These are phyloP conservation scores for Xylariaceae sp. DNA, from an alignment of 2,329 filamentous ascomycete genomes.

Conservation along the genomic window DNA sequence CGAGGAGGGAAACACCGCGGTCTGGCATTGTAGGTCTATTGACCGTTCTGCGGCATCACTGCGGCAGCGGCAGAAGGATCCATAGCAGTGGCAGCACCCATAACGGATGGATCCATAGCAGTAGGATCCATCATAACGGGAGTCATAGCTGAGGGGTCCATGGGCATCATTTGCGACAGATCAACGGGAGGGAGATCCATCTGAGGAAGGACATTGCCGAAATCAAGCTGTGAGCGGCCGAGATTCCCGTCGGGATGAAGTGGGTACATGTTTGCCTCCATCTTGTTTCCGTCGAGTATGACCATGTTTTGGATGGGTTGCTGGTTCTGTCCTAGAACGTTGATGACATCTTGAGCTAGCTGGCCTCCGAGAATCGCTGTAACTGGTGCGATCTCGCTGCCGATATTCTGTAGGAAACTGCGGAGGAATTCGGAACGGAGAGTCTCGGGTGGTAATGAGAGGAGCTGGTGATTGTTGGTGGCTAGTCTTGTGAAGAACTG, in stretches of 20 bases:
- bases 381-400: conserved; percentile 79
- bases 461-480: conserved; percentile 71
- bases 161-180: conserved; percentile 21
- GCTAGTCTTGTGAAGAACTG: conserved; percentile 73
- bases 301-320: conserved; percentile 96
- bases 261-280: conserved; percentile 74
- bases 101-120: neutral
- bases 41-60: too few species aligned
- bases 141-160: too few species aligned
- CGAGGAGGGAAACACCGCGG: too few species aligned
- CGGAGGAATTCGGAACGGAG: conserved; percentile 69
- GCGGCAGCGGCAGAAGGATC: too few species aligned
- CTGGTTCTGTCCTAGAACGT: conserved; percentile 84
- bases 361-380: conserved; percentile 86
- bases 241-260: conserved; percentile 66
- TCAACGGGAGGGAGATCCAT: conserved; percentile 14
- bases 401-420: conserved; percentile 81
- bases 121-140: too few species aligned
- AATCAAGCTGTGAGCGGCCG: conserved; percentile 44
- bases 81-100: too few species aligned
- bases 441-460: conserved; percentile 65
- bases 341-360: conserved; percentile 94
- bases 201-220: conserved; percentile 19
- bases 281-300: conserved; percentile 80
- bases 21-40: too few species aligned